Conservation (phyloP, 306 rosid genomes). For the Sindora glabra region DNA sequence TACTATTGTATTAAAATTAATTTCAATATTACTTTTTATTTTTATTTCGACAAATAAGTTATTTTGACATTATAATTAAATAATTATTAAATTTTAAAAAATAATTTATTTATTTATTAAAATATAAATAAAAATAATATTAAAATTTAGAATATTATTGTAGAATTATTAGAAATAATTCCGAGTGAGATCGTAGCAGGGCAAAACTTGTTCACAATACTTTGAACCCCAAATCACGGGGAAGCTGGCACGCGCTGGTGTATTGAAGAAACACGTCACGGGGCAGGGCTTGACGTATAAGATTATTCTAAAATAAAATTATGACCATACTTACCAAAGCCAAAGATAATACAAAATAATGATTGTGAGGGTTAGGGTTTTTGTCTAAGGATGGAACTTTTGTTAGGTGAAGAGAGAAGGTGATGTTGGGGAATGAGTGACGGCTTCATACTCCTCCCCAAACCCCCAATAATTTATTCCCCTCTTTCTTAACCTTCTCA, state of each 20-base stretch:
- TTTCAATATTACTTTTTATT: too few relatives aligned
- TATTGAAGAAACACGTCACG: conserved; percentile 48
- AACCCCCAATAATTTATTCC: conserved; percentile 29
- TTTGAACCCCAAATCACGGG: conserved; percentile 50
- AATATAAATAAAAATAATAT: too few relatives aligned
- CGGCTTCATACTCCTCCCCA: conserved; percentile 71
- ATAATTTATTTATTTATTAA: too few relatives aligned
- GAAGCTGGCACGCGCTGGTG: conserved; percentile 23
- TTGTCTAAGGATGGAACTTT: conserved; percentile 43
- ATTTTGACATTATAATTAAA: too few relatives aligned
- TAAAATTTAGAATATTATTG: too few relatives aligned
- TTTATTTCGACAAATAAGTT: too few relatives aligned
- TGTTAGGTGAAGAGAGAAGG: conserved; percentile 55
- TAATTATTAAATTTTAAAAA: too few relatives aligned
- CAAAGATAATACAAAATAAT: conserved; percentile 27
- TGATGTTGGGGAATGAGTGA: conserved; percentile 95
- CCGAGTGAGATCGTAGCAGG: not conserved
- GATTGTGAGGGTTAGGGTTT: conserved; percentile 64
- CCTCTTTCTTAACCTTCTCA: too few relatives aligned
- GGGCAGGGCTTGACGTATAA: conserved; percentile 47
- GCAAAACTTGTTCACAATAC: not conserved
- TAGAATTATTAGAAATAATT: conserved; percentile 1
- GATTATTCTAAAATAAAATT: conserved; percentile 37
- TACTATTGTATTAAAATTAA: too few relatives aligned
- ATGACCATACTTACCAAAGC: conserved; percentile 21